These are phyloP conservation scores for Limnanthes douglasii DNA, from an alignment of 345 rosid species.

Conservation along the genomic window DNA sequence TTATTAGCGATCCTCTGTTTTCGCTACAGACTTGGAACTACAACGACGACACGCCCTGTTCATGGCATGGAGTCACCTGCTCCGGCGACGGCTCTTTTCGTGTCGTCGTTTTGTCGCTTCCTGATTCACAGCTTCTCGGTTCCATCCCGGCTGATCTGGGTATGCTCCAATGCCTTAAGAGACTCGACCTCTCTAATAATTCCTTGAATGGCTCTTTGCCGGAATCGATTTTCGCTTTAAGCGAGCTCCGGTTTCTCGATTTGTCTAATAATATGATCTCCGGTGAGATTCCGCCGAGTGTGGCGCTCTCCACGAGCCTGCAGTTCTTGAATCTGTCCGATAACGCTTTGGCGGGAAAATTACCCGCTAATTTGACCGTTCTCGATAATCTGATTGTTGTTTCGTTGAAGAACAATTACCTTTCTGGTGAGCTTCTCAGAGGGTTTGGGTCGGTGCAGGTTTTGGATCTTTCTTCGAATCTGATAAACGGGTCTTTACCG, in stretches of 20 bases:
- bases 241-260: constrained; percentile 54
- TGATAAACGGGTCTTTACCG: constrained; percentile 62
- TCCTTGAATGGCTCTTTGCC: constrained; percentile 71
- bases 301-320: constrained; percentile 34
- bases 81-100: constrained; percentile 16
- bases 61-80: constrained; percentile 74
- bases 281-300: constrained; percentile 33
- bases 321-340: constrained; percentile 44
- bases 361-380: constrained; percentile 28
- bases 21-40: constrained; percentile 46
- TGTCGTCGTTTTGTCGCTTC: constrained; percentile 49
- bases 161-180: constrained; percentile 31
- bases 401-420: constrained; percentile 43
- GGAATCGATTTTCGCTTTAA: constrained; percentile 30
- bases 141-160: constrained; percentile 64
- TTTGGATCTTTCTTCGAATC: constrained; percentile 75
- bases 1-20: constrained; percentile 49
- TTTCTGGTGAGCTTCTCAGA: constrained; percentile 44
- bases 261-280: constrained; percentile 55
- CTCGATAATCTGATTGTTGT: constrained; percentile 30
- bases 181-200: constrained; percentile 69
- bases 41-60: constrained; percentile 55
- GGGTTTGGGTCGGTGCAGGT: constrained; percentile 30
- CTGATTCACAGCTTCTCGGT: constrained; percentile 51
- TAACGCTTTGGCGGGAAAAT: constrained; percentile 51